These are phyloP conservation scores for Penicillium olsonii DNA, from an alignment of 2,329 filamentous ascomycete genomes.

Conservation along the genomic window DNA sequence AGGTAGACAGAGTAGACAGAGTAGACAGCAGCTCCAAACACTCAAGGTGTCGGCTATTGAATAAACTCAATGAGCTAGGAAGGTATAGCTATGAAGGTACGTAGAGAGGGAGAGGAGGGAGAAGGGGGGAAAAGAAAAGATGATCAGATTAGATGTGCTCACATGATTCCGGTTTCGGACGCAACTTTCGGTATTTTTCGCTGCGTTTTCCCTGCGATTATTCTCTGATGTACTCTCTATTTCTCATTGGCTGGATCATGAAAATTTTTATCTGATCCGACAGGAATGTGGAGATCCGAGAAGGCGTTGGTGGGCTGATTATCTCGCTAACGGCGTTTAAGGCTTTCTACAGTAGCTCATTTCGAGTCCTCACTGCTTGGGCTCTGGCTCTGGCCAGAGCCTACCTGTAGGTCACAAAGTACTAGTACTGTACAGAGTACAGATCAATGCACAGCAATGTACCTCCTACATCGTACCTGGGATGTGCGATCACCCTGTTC, in stretches of 20 bases:
- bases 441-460: background rate
- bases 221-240: constrained; percentile 1
- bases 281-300: constrained; percentile 10
- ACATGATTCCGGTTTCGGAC: constrained; percentile 31
- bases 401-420: background rate
- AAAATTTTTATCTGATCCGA: constrained; percentile 25
- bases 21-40: background rate
- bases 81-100: background rate
- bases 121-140: constrained; percentile 21
- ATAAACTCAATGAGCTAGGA: background rate
- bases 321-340: constrained; percentile 1
- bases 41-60: background rate
- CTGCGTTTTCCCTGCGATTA: background rate
- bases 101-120: background rate
- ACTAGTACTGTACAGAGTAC: background rate
- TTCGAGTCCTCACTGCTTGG: background rate
- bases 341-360: background rate
- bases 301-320: constrained; percentile 22
- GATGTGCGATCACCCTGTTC: background rate
- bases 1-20: no score
- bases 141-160: constrained; percentile 31
- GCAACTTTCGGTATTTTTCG: constrained; percentile 5
- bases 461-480: background rate
- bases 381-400: background rate
- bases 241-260: constrained; percentile 3